A percentile compares a stretch with the other conserved stretches of the same genome.
Evolutionary conservation across 2,329 filamentous ascomycete species (phyloP).

Genomic region (Aspergillus ochraceoroseus): DNA sequence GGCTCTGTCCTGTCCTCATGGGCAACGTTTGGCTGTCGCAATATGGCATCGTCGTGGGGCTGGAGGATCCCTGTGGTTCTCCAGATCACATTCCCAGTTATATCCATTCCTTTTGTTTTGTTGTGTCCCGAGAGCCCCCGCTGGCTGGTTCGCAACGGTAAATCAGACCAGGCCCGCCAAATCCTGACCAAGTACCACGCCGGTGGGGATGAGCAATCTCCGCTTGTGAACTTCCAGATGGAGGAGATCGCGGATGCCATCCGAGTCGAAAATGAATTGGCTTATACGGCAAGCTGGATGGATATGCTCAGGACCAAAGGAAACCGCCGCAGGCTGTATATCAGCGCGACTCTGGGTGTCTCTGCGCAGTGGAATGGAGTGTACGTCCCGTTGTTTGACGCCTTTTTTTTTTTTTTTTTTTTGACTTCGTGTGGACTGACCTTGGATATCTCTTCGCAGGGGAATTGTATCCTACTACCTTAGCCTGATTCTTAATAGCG

Average conservation of each 20-base stretch:
- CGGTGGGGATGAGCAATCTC: slow-evolving; percentile 36
- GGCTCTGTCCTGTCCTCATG: slow-evolving; percentile 40
- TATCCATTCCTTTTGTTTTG: slow-evolving; percentile 42
- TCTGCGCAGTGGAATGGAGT: too few species aligned
- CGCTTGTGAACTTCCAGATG: slow-evolving; percentile 39
- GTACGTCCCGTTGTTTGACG: too few species aligned
- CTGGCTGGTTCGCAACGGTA: slow-evolving; percentile 53
- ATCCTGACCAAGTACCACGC: slow-evolving; percentile 53
- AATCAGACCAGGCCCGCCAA: slow-evolving; percentile 47
- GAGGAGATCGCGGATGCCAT: slow-evolving; percentile 49
- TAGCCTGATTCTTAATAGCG: slow-evolving; percentile 36
- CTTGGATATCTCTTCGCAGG: too few species aligned
- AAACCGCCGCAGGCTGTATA: too few species aligned
- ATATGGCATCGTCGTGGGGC: slow-evolving; percentile 40
- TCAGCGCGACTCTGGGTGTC: too few species aligned
- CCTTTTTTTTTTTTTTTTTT: too few species aligned
- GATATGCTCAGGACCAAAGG: slow-evolving; percentile 41
- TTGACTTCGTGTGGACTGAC: too few species aligned
- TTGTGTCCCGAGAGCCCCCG: slow-evolving; percentile 58
- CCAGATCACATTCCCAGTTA: slow-evolving; percentile 47
- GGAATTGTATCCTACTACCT: slow-evolving; percentile 46
- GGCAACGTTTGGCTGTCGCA: slow-evolving; percentile 34
- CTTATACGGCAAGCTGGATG: slow-evolving; percentile 44
- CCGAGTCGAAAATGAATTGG: slow-evolving; percentile 44
- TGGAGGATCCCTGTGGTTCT: slow-evolving; percentile 53